These are phyloP conservation scores for Serpula lacrymans DNA, from an alignment of 768 basidiomycete species.

Conservation along the genomic window DNA sequence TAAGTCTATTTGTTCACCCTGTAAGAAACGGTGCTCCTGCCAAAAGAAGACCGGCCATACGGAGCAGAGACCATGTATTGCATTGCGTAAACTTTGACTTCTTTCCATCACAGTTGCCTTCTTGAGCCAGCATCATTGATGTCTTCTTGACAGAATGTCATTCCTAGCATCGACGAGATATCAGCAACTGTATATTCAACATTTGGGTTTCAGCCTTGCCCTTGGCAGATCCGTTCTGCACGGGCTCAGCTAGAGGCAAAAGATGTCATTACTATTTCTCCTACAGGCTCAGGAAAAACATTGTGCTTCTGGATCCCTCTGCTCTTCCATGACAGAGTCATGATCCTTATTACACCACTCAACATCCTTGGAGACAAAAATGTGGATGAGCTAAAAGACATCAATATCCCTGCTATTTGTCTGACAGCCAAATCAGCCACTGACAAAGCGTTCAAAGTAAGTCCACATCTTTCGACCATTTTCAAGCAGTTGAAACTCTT, in stretches of 20 bases:
- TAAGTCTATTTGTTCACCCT: too few species aligned
- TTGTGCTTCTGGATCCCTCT: conserved; percentile 10
- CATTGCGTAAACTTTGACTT: too few species aligned
- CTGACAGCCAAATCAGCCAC: conserved; percentile 6
- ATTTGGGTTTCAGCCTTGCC: conserved; percentile 1
- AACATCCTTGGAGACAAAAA: conserved; percentile 11
- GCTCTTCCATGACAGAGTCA: conserved; percentile 8
- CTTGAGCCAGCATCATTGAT: too few species aligned
- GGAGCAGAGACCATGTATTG: too few species aligned
- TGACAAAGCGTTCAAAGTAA: conserved; percentile 5
- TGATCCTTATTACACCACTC: conserved; percentile 11
- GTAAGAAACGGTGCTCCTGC: too few species aligned
- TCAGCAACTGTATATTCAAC: background rate
- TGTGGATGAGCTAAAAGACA: background rate
- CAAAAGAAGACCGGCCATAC: too few species aligned
- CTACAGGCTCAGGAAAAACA: conserved; percentile 9
- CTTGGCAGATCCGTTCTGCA: conserved; percentile 6
- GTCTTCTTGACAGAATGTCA: too few species aligned
- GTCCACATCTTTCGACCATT: background rate
- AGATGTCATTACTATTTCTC: conserved; percentile 9
- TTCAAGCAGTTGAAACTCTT: too few species aligned
- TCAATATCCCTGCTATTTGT: conserved; percentile 9
- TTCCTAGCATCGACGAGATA: too few species aligned
- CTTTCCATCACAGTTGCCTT: too few species aligned
- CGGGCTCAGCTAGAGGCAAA: conserved; percentile 1